Conservation (phyloP, 192 early-diverging fungal genomes). For the Irineochytrium annulatum region DNA sequence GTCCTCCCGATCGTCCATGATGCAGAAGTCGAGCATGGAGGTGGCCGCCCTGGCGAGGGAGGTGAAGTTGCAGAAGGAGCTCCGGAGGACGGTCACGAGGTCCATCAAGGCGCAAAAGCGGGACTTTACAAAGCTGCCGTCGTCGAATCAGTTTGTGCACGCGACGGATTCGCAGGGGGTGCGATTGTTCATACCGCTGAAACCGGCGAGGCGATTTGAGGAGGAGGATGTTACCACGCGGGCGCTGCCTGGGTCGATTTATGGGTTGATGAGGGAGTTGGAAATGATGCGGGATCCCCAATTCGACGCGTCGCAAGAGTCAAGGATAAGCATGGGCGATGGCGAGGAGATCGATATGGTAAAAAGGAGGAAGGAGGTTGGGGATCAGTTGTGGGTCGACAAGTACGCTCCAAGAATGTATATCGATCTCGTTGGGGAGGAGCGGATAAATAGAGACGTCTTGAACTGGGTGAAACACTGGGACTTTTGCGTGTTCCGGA, state of each 20-base stretch:
- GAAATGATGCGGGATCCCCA: background rate
- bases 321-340: background rate
- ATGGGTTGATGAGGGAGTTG: conserved; percentile 2
- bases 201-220: conserved; percentile 31
- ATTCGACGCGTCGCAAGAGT: background rate
- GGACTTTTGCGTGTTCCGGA: conserved; percentile 92
- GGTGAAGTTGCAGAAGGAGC: no score
- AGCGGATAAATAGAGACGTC: conserved; percentile 81
- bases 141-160: conserved; percentile 17
- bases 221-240: conserved; percentile 20
- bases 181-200: no score
- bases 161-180: no score
- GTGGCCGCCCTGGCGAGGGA: no score
- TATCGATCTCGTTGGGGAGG: conserved; percentile 85
- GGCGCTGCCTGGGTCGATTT: background rate
- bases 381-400: conserved; percentile 73
- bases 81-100: no score
- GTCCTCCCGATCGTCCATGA: no score
- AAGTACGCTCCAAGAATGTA: conserved; percentile 81
- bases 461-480: conserved; percentile 94
- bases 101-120: no score
- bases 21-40: no score
- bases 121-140: background rate
- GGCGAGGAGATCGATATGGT: background rate
- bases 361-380: conserved; percentile 1